A percentile compares a stretch with the other conserved stretches of the same genome.
Conservation (phyloP, 306 rosid genomes). For the Citrullus colocynthis region DNA sequence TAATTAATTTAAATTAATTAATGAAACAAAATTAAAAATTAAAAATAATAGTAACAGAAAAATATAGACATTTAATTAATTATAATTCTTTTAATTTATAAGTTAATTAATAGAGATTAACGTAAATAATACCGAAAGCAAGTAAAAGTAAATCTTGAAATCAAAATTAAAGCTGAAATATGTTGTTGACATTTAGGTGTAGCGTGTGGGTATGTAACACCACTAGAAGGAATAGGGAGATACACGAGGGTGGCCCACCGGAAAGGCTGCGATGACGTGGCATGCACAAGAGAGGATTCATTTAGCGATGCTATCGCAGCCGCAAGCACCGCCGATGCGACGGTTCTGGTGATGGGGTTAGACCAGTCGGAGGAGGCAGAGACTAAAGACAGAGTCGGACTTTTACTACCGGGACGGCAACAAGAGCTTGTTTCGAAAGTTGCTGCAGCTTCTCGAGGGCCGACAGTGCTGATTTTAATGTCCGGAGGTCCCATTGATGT, state of each 20-base stretch:
- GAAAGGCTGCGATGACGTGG: constrained; percentile 48
- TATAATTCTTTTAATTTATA: too few relatives aligned
- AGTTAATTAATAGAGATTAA: too few relatives aligned
- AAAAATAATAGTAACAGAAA: too few relatives aligned
- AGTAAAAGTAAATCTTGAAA: too few relatives aligned
- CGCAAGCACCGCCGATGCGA: constrained; percentile 56
- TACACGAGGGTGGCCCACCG: constrained; percentile 36
- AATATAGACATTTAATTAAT: too few relatives aligned
- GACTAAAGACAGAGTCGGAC: constrained; percentile 35
- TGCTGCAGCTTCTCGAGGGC: constrained; percentile 65
- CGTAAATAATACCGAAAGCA: too few relatives aligned
- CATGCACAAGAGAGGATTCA: constrained; percentile 27
- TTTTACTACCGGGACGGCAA: constrained; percentile 71
- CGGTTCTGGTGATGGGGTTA: constrained; percentile 57
- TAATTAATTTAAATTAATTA: too few relatives aligned
- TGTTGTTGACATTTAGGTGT: constrained; percentile 26
- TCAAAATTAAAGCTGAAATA: too few relatives aligned
- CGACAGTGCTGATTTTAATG: constrained; percentile 61
- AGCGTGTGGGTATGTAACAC: constrained; percentile 66
- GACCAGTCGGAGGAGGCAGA: constrained; percentile 92
- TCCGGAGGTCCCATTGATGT: constrained; percentile 81
- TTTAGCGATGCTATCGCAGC: constrained; percentile 46
- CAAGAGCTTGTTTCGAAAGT: constrained; percentile 59
- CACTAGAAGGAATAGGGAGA: constrained; percentile 61
- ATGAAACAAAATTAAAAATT: too few relatives aligned